A percentile compares a stretch with the other conserved stretches of the same genome.
Evolutionary conservation across 31 red algal species (phyloP).

Genomic region (Asparagopsis taxiformis): DNA sequence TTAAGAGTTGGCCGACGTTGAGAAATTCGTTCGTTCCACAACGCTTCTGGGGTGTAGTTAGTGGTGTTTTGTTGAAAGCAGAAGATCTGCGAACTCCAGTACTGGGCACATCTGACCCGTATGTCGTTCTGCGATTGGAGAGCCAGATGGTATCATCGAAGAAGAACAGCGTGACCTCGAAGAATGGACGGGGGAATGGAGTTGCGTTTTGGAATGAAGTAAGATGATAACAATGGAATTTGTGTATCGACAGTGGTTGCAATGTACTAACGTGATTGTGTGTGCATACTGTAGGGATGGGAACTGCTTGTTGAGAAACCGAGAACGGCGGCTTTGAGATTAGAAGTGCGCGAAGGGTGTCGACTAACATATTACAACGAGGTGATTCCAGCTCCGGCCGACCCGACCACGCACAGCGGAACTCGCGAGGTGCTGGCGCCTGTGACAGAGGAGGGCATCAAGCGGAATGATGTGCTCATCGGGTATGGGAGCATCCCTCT

Average conservation of each 20-base stretch:
- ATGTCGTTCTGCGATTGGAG: constrained; percentile 41
- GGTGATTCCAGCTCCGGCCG: not conserved
- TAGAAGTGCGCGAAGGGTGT: constrained; percentile 50
- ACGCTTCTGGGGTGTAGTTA: constrained; percentile 37
- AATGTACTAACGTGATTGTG: no score
- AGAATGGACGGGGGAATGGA: constrained; percentile 22
- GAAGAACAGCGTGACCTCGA: constrained; percentile 31
- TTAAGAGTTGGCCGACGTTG: constrained; percentile 37
- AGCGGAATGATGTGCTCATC: no score
- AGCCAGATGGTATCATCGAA: constrained; percentile 37
- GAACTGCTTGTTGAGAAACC: constrained; percentile 58
- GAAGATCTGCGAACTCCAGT: constrained; percentile 41
- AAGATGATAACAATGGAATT: no score
- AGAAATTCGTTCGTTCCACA: constrained; percentile 41
- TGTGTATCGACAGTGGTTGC: no score
- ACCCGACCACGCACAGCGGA: constrained; percentile 23
- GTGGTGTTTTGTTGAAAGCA: constrained; percentile 33
- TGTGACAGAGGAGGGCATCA: not conserved
- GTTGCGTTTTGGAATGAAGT: constrained; percentile 67
- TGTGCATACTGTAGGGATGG: constrained; percentile 18
- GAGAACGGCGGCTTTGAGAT: constrained; percentile 31
- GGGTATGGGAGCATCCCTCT: constrained; percentile 2
- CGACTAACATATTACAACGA: constrained; percentile 26
- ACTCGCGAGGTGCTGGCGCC: no score
- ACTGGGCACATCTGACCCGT: constrained; percentile 50